Evolutionary conservation across 2,329 filamentous ascomycete species (phyloP).

Genomic region (Fusarium sp.): DNA sequence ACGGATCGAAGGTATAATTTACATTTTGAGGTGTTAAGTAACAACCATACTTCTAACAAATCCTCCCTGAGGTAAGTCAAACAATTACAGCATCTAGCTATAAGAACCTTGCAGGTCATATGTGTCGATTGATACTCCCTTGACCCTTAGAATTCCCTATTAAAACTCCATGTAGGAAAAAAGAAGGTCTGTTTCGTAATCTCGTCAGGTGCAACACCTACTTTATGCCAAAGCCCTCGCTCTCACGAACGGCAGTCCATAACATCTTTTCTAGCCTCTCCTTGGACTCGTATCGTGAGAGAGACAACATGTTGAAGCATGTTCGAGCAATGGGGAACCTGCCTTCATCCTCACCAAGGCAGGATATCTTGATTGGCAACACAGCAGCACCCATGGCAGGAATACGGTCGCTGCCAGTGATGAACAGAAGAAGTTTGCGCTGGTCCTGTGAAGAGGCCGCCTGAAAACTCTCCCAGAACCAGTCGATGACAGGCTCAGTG

Average conservation of each 20-base stretch:
- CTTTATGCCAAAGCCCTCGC: slow-evolving; percentile 92
- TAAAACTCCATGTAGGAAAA: slow-evolving; percentile 40
- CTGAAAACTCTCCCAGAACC: slow-evolving; percentile 91
- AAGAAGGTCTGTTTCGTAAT: slow-evolving; percentile 33
- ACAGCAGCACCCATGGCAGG: slow-evolving; percentile 88
- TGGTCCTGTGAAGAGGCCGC: slow-evolving; percentile 75
- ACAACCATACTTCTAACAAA: not conserved
- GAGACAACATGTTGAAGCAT: slow-evolving; percentile 87
- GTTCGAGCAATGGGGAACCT: slow-evolving; percentile 89
- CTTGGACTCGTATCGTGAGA: slow-evolving; percentile 78
- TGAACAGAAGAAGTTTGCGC: slow-evolving; percentile 83
- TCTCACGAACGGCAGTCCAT: slow-evolving; percentile 89
- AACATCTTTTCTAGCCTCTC: slow-evolving; percentile 78
- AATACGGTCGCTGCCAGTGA: slow-evolving; percentile 91
- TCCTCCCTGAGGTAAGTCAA: not conserved
- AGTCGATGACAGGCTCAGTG: slow-evolving; percentile 76
- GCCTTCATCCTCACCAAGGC: slow-evolving; percentile 78
- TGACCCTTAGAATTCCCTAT: slow-evolving; percentile 4
- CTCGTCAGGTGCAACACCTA: slow-evolving; percentile 56
- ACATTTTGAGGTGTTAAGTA: not conserved
- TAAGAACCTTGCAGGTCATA: slow-evolving; percentile 3
- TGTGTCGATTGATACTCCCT: slow-evolving; percentile 31
- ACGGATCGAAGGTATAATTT: not conserved
- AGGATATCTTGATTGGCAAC: slow-evolving; percentile 80
- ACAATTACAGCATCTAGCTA: slow-evolving; percentile 10